Evolutionary conservation across 768 basidiomycete genomes (phyloP).

Genomic region (Suillus luteus): DNA sequence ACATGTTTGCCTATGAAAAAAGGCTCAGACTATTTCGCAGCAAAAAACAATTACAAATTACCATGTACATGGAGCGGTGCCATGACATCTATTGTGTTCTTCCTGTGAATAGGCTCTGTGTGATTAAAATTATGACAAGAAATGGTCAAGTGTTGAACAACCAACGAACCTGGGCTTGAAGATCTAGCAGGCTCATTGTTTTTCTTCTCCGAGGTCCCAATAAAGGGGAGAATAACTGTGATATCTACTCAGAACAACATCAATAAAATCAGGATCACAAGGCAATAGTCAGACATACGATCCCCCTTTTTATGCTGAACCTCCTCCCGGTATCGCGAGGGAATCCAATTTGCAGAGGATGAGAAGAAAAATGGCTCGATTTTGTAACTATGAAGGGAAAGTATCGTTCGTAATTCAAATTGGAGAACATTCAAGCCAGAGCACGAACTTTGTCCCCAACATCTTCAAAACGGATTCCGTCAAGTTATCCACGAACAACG

Average conservation of each 20-base stretch:
- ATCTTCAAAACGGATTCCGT: constrained; percentile 33
- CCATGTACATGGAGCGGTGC: background rate
- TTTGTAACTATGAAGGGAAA: constrained; percentile 28
- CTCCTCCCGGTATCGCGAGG: constrained; percentile 57
- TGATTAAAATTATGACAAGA: background rate
- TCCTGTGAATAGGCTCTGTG: background rate
- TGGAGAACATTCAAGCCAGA: background rate
- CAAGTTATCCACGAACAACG: background rate
- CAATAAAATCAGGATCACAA: constrained; percentile 1
- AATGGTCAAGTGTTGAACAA: background rate
- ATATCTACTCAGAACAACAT: constrained; percentile 33
- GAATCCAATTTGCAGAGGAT: constrained; percentile 55
- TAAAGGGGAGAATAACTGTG: constrained; percentile 36
- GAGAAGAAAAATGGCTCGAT: constrained; percentile 42
- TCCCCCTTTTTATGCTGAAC: background rate
- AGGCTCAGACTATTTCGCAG: background rate
- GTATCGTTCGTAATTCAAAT: no score
- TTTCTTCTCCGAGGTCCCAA: constrained; percentile 37
- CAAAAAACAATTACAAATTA: background rate
- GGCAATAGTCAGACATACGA: background rate
- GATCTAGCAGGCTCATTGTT: background rate
- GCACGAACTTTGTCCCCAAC: constrained; percentile 34
- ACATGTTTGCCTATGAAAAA: constrained; percentile 19
- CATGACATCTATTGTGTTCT: constrained; percentile 10
- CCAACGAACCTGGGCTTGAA: background rate